These are phyloP conservation scores for Candida namnaoensis DNA, from an alignment of 805 yeast genomes.

Conservation along the genomic window DNA sequence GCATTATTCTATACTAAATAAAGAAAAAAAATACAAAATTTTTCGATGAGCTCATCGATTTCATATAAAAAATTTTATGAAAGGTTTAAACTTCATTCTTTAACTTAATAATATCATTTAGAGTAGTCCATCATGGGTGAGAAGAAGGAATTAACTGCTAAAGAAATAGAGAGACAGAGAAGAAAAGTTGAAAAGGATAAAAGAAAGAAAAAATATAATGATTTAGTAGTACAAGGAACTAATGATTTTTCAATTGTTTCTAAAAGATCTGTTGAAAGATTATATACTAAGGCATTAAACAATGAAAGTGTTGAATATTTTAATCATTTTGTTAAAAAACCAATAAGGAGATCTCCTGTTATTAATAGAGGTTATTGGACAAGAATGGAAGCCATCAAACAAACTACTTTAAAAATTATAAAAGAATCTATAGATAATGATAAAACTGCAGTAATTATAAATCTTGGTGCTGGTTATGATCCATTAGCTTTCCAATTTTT, in stretches of 20 bases:
- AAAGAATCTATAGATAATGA: slow-evolving; percentile 13
- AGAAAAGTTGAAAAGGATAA: slow-evolving; percentile 29
- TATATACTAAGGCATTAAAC: slow-evolving; percentile 28
- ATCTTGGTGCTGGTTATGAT: slow-evolving; percentile 75
- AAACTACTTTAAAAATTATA: slow-evolving; percentile 39
- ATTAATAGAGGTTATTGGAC: slow-evolving; percentile 82
- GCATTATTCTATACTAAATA: no score
- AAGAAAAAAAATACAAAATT: no score
- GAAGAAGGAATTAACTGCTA: slow-evolving; percentile 1
- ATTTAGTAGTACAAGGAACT: slow-evolving; percentile 73
- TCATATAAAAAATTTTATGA: no score
- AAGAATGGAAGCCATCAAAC: slow-evolving; percentile 61
- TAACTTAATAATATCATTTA: no score
- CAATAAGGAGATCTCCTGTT: slow-evolving; percentile 67
- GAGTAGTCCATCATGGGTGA: no score
- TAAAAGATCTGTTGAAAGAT: slow-evolving; percentile 67
- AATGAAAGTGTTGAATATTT: slow-evolving; percentile 36
- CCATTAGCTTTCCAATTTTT: slow-evolving; percentile 49
- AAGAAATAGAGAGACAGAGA: slow-evolving; percentile 9
- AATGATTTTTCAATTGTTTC: slow-evolving; percentile 80
- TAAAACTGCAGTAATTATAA: slow-evolving; percentile 37
- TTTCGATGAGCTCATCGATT: no score
- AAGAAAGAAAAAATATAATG: slow-evolving; percentile 42
- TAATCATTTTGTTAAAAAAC: slow-evolving; percentile 55
- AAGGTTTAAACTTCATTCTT: no score